phyloP scores from a whole-genome alignment of 1,139 yeast species.

The Yamadazyma oceani region DNA sequence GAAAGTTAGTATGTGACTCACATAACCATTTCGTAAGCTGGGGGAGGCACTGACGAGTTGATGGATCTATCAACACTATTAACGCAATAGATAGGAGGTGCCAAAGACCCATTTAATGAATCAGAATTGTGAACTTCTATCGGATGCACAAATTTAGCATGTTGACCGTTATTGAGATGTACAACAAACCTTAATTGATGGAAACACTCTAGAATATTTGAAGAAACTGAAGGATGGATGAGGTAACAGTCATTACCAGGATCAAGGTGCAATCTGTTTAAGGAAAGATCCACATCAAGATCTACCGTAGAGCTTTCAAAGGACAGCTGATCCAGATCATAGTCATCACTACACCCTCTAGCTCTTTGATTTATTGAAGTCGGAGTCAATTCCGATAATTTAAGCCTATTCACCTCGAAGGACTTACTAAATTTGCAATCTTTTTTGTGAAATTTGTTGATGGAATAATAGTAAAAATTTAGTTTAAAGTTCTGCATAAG shows the following conservation, averaged over 20 bases:
- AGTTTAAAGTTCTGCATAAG: conserved; percentile 3
- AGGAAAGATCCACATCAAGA: conserved; percentile 1
- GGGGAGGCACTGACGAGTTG: background rate
- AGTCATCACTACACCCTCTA: too few species aligned
- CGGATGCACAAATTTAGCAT: conserved; percentile 1
- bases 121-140: conserved; percentile 3
- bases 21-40: background rate
- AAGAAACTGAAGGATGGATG: conserved; percentile 4
- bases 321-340: too few species aligned
- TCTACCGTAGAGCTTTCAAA: background rate
- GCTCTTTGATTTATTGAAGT: background rate
- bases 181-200: conserved; percentile 4
- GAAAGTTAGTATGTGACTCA: background rate
- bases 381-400: conserved; percentile 1
- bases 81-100: conserved; percentile 4
- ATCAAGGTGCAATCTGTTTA: conserved; percentile 1
- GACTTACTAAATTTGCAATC: background rate
- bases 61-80: background rate
- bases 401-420: background rate
- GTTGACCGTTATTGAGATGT: conserved; percentile 1
- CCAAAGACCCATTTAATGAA: conserved; percentile 2
- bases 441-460: conserved; percentile 1
- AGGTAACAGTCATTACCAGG: background rate
- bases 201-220: conserved; percentile 2
- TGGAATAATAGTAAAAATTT: background rate